Evolutionary conservation across 768 basidiomycete species (phyloP), one percentile per base, ranked within the genome.

Genomic region (Tricholoma sp.): DNA sequence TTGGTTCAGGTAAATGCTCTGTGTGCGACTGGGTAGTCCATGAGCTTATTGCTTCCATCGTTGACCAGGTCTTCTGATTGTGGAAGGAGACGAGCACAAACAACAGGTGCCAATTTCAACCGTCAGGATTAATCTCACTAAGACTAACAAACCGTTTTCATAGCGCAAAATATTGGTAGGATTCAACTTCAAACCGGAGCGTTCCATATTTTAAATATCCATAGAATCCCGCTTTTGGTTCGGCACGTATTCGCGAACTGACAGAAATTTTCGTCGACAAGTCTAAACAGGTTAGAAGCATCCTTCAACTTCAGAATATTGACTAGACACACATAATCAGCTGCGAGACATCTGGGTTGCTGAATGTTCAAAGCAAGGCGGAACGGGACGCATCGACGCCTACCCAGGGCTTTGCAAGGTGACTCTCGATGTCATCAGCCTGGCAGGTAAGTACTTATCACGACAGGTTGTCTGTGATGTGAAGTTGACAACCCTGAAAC

Each of bases 381-480:
- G 48, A 34, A 59, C 50, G 1, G 68, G 57, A 6, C 69, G 69
- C 5, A 72, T 90, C 32, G 84, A 94, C 36, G 79, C 84, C 2
- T 71, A 86, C 34, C 70, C 75, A 2, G 89, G 84, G 81, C 71
- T 91, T 2, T 82, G 81, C 44, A 80, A 80, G 54, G 79, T 80
- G 48, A 90, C 89, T 4, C 73, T 92, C 10, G 91, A 91, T 59
- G 80, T 89, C 53, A 90, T 94, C 51, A 89, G 89, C 8, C 73
- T 87, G 33, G 85, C 75, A 72, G 84, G 86, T n/a, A n/a, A n/a
- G n/a, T 61, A 74, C 69, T 61, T 80, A 76, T 64, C 66, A 4
- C 24, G 24, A 24, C 4, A 24, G 4, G 24, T n/a, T 79, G 18
- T 37, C 24, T 15, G 12, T 7, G 24, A 74, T 42, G 66, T 45